A percentile compares a stretch with the other conserved stretches of the same genome.
phyloP scores from a whole-genome alignment of 192 early-diverging fungal genomes.

The Glomus cerebriforme region DNA sequence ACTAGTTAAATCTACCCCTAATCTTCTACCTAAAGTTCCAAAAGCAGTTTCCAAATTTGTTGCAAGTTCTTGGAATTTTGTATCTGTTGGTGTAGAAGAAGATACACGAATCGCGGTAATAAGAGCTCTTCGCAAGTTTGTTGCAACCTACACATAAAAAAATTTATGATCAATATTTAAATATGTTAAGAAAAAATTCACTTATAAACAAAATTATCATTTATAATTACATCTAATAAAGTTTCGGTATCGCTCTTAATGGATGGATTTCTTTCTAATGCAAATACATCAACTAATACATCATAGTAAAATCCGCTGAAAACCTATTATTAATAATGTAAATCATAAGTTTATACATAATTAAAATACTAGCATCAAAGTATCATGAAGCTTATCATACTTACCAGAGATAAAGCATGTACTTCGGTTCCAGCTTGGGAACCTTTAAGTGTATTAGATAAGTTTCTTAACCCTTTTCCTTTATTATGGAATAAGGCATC shows the following conservation, averaged over 20 bases:
- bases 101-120: conserved; percentile 1
- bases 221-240: not conserved
- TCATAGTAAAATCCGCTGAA: conserved; percentile 22
- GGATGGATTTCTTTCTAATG: conserved; percentile 2
- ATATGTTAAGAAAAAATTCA: not conserved
- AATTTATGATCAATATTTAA: not conserved
- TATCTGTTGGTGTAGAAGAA: not conserved
- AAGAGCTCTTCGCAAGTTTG: not conserved
- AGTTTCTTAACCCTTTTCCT: conserved; percentile 21
- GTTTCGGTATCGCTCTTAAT: not conserved
- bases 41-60: not conserved
- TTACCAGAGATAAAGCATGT: conserved; percentile 13
- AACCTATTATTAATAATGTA: too few relatives aligned
- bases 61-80: conserved; percentile 17
- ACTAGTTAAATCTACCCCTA: not conserved
- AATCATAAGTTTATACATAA: too few relatives aligned
- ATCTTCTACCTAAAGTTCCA: conserved; percentile 1
- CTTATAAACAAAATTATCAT: not conserved
- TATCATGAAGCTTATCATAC: not conserved
- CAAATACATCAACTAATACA: conserved; percentile 1
- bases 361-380: not conserved
- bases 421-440: not conserved
- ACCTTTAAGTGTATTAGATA: not conserved
- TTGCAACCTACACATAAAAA: not conserved
- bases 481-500: not conserved